phyloP scores from a whole-genome alignment of 176 grass and related monocot genomes.

The Bothriochloa decipiens region DNA sequence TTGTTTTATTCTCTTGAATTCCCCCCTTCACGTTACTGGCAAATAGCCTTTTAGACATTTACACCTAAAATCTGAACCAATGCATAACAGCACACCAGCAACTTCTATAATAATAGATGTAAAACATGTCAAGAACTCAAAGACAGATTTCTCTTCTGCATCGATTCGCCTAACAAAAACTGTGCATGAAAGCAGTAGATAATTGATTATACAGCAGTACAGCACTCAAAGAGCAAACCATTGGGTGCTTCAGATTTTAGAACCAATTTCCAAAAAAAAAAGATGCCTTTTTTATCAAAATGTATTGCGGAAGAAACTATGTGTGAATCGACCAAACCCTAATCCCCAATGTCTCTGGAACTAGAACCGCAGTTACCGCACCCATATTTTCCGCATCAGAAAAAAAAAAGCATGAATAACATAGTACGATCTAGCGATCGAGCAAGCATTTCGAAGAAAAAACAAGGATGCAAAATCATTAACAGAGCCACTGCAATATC shows the following conservation, averaged over 20 bases:
- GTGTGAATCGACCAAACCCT: no score
- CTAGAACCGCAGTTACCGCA: no score
- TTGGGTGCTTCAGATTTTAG: background rate
- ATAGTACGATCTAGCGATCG: no score
- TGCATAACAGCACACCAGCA: background rate
- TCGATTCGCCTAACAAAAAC: background rate
- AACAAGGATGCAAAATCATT: no score
- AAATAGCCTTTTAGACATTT: slow-evolving; percentile 1
- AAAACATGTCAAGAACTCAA: slow-evolving; percentile 5
- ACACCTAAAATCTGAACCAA: slow-evolving; percentile 1
- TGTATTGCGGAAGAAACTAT: no score
- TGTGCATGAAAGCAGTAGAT: background rate
- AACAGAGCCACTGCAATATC: no score
- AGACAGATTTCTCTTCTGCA: background rate
- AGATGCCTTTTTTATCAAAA: background rate
- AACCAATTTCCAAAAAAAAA: background rate
- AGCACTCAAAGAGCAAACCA: background rate
- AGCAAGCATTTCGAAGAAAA: no score
- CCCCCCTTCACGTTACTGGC: background rate
- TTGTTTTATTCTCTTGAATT: background rate
- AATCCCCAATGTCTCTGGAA: no score
- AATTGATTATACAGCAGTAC: background rate
- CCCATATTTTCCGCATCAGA: no score
- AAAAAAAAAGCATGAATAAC: no score
- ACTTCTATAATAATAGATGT: background rate